phyloP scores from a whole-genome alignment of 257 asterid genomes.

The Solanum appendiculatum region DNA sequence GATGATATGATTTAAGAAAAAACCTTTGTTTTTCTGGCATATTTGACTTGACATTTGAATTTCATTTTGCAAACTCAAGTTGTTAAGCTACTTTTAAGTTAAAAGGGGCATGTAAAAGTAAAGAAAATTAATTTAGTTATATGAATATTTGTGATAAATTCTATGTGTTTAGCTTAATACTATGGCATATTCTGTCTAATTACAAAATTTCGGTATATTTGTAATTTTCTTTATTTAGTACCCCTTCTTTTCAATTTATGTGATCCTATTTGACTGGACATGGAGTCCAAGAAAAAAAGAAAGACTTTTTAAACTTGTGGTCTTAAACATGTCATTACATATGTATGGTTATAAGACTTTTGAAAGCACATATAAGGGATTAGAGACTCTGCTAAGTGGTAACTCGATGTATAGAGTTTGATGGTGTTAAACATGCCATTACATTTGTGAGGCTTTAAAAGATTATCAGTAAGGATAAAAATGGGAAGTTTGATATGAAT shows the following conservation, averaged over 20 bases:
- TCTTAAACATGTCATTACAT: neutral
- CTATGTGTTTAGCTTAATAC: neutral
- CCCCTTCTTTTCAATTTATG: neutral
- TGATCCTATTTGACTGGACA: neutral
- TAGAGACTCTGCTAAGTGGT: neutral
- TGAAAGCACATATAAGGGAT: neutral
- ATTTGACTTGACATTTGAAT: neutral
- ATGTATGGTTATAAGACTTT: neutral
- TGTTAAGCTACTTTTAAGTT: neutral
- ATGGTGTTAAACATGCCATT: neutral
- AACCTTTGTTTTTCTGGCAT: neutral
- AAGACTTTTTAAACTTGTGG: neutral
- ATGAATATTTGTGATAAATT: neutral
- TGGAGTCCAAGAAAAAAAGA: neutral
- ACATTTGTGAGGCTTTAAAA: neutral
- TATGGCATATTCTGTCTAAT: neutral
- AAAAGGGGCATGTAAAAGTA: neutral
- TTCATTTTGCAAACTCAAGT: neutral
- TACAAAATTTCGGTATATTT: neutral
- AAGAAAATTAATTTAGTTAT: neutral
- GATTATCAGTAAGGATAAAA: neutral
- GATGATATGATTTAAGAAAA: neutral
- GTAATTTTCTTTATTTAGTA: neutral
- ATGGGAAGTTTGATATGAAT: neutral
- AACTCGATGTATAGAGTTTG: neutral